These are phyloP conservation scores for Schrenkiella parvula DNA, from an alignment of 345 rosid genomes.

Conservation along the genomic window DNA sequence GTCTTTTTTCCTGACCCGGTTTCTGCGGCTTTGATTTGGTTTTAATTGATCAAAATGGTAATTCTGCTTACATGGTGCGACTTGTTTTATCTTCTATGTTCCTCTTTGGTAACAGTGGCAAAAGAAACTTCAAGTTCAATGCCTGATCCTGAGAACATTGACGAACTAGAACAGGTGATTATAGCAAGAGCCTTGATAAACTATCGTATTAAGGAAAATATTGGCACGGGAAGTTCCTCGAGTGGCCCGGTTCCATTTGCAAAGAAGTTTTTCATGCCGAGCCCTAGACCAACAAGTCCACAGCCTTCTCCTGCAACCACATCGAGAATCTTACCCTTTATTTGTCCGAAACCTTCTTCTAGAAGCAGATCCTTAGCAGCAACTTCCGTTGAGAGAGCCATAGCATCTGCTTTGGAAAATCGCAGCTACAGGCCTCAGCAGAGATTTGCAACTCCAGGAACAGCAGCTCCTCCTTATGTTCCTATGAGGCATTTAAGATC, in stretches of 20 bases:
- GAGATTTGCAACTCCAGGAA: conserved; percentile 70
- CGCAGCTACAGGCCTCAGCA: conserved; percentile 39
- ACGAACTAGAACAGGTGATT: conserved; percentile 91
- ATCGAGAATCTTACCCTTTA: conserved; percentile 86
- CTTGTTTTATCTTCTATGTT: conserved; percentile 20
- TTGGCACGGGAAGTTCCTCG: conserved; percentile 52
- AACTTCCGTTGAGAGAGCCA: conserved; percentile 11
- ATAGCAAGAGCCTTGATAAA: conserved; percentile 75
- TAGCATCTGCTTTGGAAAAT: conserved; percentile 37
- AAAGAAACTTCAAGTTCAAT: conserved; percentile 83
- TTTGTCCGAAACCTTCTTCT: conserved; percentile 58
- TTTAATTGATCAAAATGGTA: neutral
- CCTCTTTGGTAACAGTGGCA: conserved; percentile 56
- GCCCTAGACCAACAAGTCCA: conserved; percentile 85
- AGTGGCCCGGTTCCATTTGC: conserved; percentile 58
- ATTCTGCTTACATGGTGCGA: neutral
- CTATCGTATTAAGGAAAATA: conserved; percentile 77
- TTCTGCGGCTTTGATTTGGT: neutral
- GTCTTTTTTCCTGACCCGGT: conserved; percentile 8
- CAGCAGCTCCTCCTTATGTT: conserved; percentile 72
- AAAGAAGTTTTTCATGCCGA: conserved; percentile 58
- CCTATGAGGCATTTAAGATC: conserved; percentile 64
- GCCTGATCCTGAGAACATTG: conserved; percentile 71
- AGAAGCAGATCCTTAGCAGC: conserved; percentile 49
- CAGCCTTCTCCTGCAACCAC: conserved; percentile 62